These are phyloP conservation scores for Closterium sp. DNA, from an alignment of 139 green algal species.

Conservation along the genomic window DNA sequence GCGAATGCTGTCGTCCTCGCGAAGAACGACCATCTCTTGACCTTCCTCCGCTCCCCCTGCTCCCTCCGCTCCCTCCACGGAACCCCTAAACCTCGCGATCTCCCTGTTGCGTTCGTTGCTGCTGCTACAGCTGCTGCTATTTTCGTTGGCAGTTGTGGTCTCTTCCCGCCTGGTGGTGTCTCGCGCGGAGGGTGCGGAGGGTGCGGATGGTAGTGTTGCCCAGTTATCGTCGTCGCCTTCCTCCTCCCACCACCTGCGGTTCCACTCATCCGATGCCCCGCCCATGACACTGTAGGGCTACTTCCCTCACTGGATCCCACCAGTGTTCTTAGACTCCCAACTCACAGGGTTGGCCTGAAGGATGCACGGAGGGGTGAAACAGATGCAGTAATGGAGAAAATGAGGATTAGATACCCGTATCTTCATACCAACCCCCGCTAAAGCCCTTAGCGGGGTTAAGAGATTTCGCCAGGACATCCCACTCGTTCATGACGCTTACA, in stretches of 20 bases:
- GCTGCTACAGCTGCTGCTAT: not conserved
- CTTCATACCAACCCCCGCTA: no score
- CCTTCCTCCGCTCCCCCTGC: not conserved
- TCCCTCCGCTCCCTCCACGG: not conserved
- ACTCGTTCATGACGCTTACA: not conserved
- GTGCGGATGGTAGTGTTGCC: not conserved
- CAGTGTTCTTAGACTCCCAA: not conserved
- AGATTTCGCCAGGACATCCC: not conserved
- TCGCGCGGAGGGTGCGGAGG: not conserved
- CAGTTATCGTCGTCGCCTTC: not conserved
- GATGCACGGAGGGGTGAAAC: not conserved
- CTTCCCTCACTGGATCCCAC: not conserved
- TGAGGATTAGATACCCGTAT: no score
- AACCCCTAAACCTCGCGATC: not conserved
- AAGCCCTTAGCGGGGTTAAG: not conserved
- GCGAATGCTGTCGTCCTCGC: not conserved
- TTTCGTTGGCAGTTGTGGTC: not conserved
- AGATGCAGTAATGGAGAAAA: no score
- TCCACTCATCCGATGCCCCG: not conserved
- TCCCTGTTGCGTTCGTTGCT: not conserved
- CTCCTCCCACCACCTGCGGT: not conserved
- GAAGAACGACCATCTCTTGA: not conserved
- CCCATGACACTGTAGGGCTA: not conserved
- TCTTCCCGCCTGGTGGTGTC: not conserved
- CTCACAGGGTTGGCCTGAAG: not conserved